These are phyloP conservation scores for Termitomyces sp. DNA, from an alignment of 768 basidiomycete species.

Conservation along the genomic window DNA sequence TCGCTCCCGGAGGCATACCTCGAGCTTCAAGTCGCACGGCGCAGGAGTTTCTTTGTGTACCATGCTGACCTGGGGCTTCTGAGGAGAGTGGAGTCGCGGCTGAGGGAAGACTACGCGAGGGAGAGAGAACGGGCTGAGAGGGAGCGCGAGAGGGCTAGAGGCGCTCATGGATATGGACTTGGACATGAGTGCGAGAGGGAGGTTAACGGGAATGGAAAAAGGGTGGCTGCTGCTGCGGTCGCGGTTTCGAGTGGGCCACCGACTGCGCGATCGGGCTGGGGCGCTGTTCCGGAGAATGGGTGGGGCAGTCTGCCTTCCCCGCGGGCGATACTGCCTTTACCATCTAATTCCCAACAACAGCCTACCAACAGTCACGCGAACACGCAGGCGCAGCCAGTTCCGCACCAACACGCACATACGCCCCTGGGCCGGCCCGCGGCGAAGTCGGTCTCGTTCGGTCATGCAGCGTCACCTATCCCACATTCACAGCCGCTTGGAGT, in stretches of 20 bases:
- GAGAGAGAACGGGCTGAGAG: constrained; percentile 23
- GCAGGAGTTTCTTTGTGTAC: constrained; percentile 90
- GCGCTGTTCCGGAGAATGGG: constrained; percentile 2
- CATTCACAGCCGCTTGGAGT: constrained; percentile 19
- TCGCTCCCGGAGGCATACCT: constrained; percentile 88
- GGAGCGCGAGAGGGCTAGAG: constrained; percentile 7
- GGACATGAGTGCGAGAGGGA: constrained; percentile 3
- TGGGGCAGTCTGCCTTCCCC: constrained; percentile 1
- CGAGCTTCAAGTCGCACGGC: constrained; percentile 77
- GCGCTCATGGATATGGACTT: not conserved
- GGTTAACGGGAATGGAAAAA: constrained; percentile 23
- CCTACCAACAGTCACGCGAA: not conserved
- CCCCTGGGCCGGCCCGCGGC: constrained; percentile 37
- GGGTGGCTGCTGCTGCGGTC: constrained; percentile 7
- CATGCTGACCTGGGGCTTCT: constrained; percentile 72
- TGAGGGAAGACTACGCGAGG: constrained; percentile 36
- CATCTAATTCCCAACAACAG: constrained; percentile 4
- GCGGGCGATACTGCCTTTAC: not conserved
- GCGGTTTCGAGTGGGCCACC: constrained; percentile 1
- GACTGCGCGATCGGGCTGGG: constrained; percentile 2
- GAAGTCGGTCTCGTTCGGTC: constrained; percentile 45
- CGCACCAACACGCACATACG: not conserved
- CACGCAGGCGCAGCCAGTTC: not conserved
- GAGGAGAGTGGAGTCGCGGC: constrained; percentile 56
- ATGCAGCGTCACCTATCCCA: constrained; percentile 6